A percentile compares a stretch with the other conserved stretches of the same genome.
These are phyloP conservation scores for Diplocarpon mali DNA, from an alignment of 2,329 filamentous ascomycete genomes.

Conservation along the genomic window DNA sequence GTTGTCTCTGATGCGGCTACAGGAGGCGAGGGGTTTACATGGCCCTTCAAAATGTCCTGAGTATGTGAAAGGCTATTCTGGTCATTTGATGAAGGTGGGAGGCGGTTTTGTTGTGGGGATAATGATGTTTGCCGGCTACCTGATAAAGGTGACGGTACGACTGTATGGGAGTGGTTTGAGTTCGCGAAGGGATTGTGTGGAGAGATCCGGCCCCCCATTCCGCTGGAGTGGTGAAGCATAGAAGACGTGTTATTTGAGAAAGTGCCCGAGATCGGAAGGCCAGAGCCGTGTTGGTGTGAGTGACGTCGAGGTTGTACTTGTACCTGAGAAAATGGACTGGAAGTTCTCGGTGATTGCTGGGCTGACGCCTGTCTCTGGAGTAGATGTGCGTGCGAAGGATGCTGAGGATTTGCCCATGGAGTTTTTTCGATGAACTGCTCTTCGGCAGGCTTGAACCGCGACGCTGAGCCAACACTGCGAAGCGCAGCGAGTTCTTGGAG, in stretches of 20 bases:
- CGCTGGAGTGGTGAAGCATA: slow-evolving; percentile 20
- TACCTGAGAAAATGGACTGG: slow-evolving; percentile 26
- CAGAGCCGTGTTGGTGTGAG: slow-evolving; percentile 28
- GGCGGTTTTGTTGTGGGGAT: slow-evolving; percentile 23
- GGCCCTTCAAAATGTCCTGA: slow-evolving; percentile 10
- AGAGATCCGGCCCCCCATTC: slow-evolving; percentile 21
- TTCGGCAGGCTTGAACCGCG: slow-evolving; percentile 48
- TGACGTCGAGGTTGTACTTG: slow-evolving; percentile 28
- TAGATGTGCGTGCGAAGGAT: slow-evolving; percentile 48
- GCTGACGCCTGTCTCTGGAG: slow-evolving; percentile 31
- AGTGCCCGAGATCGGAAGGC: slow-evolving; percentile 25
- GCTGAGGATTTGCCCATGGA: slow-evolving; percentile 85
- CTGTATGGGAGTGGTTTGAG: slow-evolving; percentile 21
- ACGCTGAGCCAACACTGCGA: slow-evolving; percentile 24
- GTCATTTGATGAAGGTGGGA: slow-evolving; percentile 11
- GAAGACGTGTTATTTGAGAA: slow-evolving; percentile 23
- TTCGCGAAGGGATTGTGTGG: slow-evolving; percentile 25
- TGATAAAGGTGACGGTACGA: slow-evolving; percentile 23
- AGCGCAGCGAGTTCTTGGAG: slow-evolving; percentile 27
- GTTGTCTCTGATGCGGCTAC: slow-evolving; percentile 11
- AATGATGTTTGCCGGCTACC: slow-evolving; percentile 26
- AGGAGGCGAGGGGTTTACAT: slow-evolving; percentile 16
- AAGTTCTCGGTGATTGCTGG: slow-evolving; percentile 29
- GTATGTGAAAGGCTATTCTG: slow-evolving; percentile 6
- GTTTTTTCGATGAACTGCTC: slow-evolving; percentile 85